These are phyloP conservation scores for Zygosaccharomyces pseudorouxii DNA, from an alignment of 805 yeast genomes.

Conservation along the genomic window DNA sequence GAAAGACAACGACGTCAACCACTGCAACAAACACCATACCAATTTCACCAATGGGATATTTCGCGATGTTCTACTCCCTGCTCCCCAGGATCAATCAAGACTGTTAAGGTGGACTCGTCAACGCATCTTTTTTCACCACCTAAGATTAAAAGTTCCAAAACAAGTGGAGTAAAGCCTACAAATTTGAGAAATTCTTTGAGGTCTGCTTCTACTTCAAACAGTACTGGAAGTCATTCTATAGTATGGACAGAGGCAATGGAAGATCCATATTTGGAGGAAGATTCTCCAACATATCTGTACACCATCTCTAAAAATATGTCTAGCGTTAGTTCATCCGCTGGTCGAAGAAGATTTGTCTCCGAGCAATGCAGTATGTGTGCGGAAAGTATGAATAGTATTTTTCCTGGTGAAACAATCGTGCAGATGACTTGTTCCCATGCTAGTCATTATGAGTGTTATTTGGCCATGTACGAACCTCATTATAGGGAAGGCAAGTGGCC, in stretches of 20 bases:
- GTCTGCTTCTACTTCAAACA: conserved; percentile 5
- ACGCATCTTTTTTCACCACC: conserved; percentile 9
- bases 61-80: background rate
- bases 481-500: conserved; percentile 21
- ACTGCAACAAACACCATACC: background rate
- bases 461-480: conserved; percentile 28
- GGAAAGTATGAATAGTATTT: conserved; percentile 38
- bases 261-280: conserved; percentile 22
- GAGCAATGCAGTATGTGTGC: conserved; percentile 42
- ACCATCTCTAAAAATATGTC: conserved; percentile 15
- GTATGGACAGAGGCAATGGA: conserved; percentile 15
- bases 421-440: conserved; percentile 42
- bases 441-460: conserved; percentile 43
- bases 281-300: conserved; percentile 24
- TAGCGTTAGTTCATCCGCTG: conserved; percentile 12
- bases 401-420: conserved; percentile 42
- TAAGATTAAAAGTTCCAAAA: conserved; percentile 1
- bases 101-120: conserved; percentile 11
- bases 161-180: conserved; percentile 2
- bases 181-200: conserved; percentile 7
- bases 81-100: background rate
- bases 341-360: conserved; percentile 27
- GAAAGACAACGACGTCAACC: background rate
- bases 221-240: conserved; percentile 9
- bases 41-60: background rate